A percentile compares a stretch with the other conserved stretches of the same genome.
These are phyloP conservation scores for Globisporangium canariense DNA, from an alignment of 352 stramenopile species.

Conservation along the genomic window DNA sequence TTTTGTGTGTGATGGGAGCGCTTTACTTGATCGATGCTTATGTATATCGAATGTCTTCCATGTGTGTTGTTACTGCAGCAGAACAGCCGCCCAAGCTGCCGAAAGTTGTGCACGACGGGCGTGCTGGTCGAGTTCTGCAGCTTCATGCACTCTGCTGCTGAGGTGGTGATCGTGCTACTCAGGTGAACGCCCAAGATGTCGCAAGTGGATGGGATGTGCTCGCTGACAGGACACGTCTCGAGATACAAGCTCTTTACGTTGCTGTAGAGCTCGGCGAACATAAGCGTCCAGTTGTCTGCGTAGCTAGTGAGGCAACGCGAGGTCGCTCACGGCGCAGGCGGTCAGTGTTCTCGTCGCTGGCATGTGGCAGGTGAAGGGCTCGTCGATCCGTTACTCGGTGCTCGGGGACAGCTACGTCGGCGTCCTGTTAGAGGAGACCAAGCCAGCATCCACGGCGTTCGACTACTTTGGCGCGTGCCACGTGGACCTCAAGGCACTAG, in stretches of 20 bases:
- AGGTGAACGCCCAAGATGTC: not conserved
- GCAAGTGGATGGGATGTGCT: not conserved
- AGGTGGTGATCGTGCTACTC: not conserved
- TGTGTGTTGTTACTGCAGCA: no score
- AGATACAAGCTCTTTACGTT: no score
- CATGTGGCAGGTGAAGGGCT: slow-evolving; percentile 39
- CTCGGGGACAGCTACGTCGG: slow-evolving; percentile 46
- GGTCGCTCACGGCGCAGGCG: slow-evolving; percentile 29
- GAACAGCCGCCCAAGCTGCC: slow-evolving; percentile 1
- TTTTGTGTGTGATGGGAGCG: no score
- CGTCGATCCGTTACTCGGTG: slow-evolving; percentile 34
- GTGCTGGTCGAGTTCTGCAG: not conserved
- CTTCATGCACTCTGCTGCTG: not conserved
- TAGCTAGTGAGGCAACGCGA: no score
- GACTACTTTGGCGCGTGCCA: slow-evolving; percentile 12
- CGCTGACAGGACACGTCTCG: no score
- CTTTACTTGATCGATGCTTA: no score
- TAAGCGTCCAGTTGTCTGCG: no score
- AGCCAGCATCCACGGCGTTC: slow-evolving; percentile 22
- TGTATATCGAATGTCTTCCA: no score
- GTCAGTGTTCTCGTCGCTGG: slow-evolving; percentile 24
- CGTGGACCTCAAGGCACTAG: slow-evolving; percentile 20
- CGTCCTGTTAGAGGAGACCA: slow-evolving; percentile 25
- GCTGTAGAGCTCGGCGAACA: no score
- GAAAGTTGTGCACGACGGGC: not conserved